Conservation (phyloP, 495 filamentous ascomycete species). For the Viridothelium virens region DNA sequence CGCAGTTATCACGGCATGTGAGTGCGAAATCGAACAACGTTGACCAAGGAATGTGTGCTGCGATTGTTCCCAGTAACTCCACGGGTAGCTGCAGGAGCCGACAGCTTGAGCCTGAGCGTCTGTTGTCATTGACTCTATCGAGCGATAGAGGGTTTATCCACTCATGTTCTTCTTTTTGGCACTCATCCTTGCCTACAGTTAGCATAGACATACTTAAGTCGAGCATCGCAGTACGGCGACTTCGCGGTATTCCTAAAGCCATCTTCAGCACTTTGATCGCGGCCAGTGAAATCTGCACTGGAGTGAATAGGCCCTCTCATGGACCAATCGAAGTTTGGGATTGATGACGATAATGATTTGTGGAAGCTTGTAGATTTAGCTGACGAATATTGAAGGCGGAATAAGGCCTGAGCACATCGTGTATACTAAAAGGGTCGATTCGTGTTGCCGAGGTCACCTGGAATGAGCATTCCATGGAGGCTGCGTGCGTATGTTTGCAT, state of each 20-base stretch:
- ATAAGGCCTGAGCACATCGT: no score
- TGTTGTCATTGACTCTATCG: not conserved
- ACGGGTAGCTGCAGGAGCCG: not conserved
- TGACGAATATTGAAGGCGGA: no score
- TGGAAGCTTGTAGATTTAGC: no score
- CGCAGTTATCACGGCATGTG: not conserved
- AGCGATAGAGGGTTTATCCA: not conserved
- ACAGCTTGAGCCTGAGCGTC: not conserved
- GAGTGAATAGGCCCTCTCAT: no score
- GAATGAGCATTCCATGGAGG: no score
- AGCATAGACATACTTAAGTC: not conserved
- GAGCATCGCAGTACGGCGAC: not conserved
- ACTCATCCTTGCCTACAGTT: not conserved
- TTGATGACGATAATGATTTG: no score
- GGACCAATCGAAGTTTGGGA: no score
- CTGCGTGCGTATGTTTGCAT: no score
- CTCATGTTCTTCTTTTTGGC: not conserved
- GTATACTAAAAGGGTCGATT: no score
- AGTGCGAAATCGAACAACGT: not conserved
- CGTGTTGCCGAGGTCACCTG: no score
- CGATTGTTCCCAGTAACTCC: not conserved
- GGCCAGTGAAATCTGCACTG: no score
- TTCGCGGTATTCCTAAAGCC: not conserved
- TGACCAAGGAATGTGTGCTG: not conserved
- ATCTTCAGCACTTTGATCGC: not conserved